Evolutionary conservation across 768 basidiomycete species (phyloP).

Genomic region (Coprinopsis cinerea): DNA sequence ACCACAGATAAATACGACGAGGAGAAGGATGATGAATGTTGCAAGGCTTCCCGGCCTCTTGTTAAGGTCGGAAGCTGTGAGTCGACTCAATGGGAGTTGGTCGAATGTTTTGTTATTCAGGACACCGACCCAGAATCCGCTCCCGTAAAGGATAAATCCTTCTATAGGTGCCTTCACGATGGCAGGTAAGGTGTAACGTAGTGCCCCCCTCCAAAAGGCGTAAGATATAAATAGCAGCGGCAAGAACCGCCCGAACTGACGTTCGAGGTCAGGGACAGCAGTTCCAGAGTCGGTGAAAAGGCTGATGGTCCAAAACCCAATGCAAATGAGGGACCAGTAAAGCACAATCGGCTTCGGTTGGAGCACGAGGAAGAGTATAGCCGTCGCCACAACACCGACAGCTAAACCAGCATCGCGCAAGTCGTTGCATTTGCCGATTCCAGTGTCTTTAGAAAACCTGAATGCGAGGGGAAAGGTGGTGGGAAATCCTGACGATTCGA

Average conservation of each 20-base stretch:
- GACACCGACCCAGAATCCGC: slow-evolving; percentile 74
- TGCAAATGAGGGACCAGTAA: slow-evolving; percentile 75
- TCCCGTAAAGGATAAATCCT: slow-evolving; percentile 65
- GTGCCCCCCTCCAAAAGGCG: slow-evolving; percentile 71
- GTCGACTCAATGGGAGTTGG: slow-evolving; percentile 69
- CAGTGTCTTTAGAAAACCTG: slow-evolving; percentile 42
- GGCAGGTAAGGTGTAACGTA: slow-evolving; percentile 75
- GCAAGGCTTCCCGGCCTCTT: slow-evolving; percentile 62
- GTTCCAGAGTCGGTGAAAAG: slow-evolving; percentile 72
- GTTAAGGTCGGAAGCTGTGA: slow-evolving; percentile 63
- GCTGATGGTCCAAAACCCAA: slow-evolving; percentile 80
- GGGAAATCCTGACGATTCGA: slow-evolving; percentile 69
- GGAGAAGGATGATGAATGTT: slow-evolving; percentile 60
- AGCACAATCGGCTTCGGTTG: slow-evolving; percentile 63
- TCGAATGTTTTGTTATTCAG: slow-evolving; percentile 68
- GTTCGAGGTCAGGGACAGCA: slow-evolving; percentile 61
- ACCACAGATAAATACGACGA: slow-evolving; percentile 53
- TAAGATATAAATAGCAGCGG: slow-evolving; percentile 75
- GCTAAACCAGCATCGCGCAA: slow-evolving; percentile 63
- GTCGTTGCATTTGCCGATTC: slow-evolving; percentile 63
- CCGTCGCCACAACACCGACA: slow-evolving; percentile 66
- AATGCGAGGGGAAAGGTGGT: slow-evolving; percentile 70
- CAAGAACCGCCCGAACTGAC: slow-evolving; percentile 73
- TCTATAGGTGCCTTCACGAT: slow-evolving; percentile 58
- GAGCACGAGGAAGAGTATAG: slow-evolving; percentile 63